Conservation (phyloP, 306 rosid species). For the Biancaea sappan region DNA sequence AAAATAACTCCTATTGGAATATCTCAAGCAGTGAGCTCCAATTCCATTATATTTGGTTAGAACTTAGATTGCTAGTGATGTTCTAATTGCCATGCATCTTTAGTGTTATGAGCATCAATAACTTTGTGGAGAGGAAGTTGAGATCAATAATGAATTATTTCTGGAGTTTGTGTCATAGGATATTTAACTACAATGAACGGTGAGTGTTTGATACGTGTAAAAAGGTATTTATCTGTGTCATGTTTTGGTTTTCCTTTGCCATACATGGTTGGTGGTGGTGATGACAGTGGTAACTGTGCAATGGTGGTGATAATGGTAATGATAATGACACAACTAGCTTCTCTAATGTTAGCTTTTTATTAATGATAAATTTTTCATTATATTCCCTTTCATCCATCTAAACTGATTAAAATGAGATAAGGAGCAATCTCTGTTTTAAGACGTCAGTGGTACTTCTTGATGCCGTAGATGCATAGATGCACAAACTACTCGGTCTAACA, state of each 20-base stretch:
- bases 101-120: constrained; percentile 21
- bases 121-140: constrained; percentile 26
- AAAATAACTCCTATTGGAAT: background rate
- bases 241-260: constrained; percentile 21
- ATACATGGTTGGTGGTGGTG: constrained; percentile 4
- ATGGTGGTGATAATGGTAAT: too few relatives aligned
- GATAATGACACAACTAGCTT: too few relatives aligned
- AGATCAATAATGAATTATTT: constrained; percentile 25
- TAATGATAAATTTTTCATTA: too few relatives aligned
- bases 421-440: too few relatives aligned
- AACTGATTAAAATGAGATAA: too few relatives aligned
- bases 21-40: constrained; percentile 20
- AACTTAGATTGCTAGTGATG: constrained; percentile 28
- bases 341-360: too few relatives aligned
- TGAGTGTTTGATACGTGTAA: constrained; percentile 19
- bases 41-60: background rate
- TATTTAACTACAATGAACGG: constrained; percentile 19
- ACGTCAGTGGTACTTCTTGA: too few relatives aligned
- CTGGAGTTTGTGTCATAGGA: constrained; percentile 2
- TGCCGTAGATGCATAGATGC: too few relatives aligned
- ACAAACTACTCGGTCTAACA: too few relatives aligned
- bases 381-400: too few relatives aligned
- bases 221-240: constrained; percentile 19
- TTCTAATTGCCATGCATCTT: constrained; percentile 7
- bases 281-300: too few relatives aligned